Evolutionary conservation across 2,329 filamentous ascomycete species (phyloP), one percentile per base, ranked within the genome.

Genomic region (Pochonia chlamydosporia): DNA sequence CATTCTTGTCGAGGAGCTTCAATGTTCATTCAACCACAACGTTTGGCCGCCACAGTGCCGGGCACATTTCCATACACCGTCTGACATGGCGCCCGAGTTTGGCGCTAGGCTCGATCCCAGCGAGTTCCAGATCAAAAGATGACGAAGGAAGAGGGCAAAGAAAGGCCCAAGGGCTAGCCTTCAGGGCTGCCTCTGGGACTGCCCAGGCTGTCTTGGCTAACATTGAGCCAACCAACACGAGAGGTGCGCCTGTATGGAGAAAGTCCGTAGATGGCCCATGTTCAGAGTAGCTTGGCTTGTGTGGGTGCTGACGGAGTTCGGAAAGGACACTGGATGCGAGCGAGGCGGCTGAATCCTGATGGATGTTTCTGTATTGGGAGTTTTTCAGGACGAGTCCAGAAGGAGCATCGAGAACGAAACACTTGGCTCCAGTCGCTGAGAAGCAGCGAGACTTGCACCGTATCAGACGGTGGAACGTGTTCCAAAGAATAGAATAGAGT

Each of bases 51-150:
- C n/a, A 44, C 42, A 35, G 42, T 44, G 42, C 26, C 13, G n/a
- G 14, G 3, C 23, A 16, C 16, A 13, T 4, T 1, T 39, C 43
- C 14, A 14, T 14, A 30, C 33, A 44, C 31, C 21, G 43, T 44
- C 33, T 37, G 23, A 18, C 31, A 44, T 44, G 43, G 31, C 43
- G 43, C 43, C 20, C 14, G 21, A 39, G 43, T 26, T 37, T 20
- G 30, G 20, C 42, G 16, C 41, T 43, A 43, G 28, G n/a, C 28
- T 23, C 25, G 11, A 31, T 43, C 26, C 14, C 40, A 23, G 30
- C 30, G 4, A 8, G 26, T 36, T 14, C 2, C 30, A 36, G 30
- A 25, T 16, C 18, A 18, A 39, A 39, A 20, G 14, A 14, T 13
- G 35, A 21, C 35, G 16, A 20, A 36, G n/a, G 16, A 20, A 5